Evolutionary conservation across 2,329 filamentous ascomycete genomes (phyloP).

Genomic region (Colletotrichum godetiae): DNA sequence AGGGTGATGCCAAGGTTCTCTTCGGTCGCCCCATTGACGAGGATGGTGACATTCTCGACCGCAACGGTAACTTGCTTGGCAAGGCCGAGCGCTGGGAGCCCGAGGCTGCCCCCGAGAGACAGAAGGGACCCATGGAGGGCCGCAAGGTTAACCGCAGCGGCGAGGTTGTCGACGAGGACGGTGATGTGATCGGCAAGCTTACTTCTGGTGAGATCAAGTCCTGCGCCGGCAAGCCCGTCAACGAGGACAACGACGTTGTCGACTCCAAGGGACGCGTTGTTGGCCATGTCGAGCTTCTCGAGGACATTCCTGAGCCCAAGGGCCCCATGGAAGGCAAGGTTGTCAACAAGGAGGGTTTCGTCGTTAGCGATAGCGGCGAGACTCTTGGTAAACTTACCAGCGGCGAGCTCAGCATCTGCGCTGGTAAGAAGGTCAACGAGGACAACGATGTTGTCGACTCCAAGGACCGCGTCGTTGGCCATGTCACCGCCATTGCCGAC

Average conservation of each 20-base stretch:
- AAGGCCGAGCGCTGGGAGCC: constrained; percentile 69
- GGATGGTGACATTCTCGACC: constrained; percentile 85
- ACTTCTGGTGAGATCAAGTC: constrained; percentile 73
- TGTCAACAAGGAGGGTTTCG: constrained; percentile 71
- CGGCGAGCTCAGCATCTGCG: constrained; percentile 71
- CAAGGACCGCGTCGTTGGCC: constrained; percentile 74
- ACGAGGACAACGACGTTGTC: constrained; percentile 77
- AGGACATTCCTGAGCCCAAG: constrained; percentile 64
- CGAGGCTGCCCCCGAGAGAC: constrained; percentile 57
- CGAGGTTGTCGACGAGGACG: constrained; percentile 69
- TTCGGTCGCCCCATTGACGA: constrained; percentile 81
- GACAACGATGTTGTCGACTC: constrained; percentile 78
- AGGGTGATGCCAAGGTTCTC: constrained; percentile 78
- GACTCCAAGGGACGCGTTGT: constrained; percentile 75
- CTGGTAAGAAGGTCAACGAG: constrained; percentile 77
- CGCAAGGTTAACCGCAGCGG: constrained; percentile 70
- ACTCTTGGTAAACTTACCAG: constrained; percentile 75
- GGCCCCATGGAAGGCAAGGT: constrained; percentile 64
- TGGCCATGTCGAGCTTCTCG: constrained; percentile 75
- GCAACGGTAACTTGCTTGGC: constrained; percentile 72
- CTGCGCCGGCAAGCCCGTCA: constrained; percentile 75
- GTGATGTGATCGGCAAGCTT: constrained; percentile 73
- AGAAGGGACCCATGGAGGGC: constrained; percentile 64
- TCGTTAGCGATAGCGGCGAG: constrained; percentile 68
- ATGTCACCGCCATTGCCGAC: constrained; percentile 74